These are phyloP conservation scores for Rhizopogon vinicolor DNA, from an alignment of 768 basidiomycete genomes.

Conservation along the genomic window DNA sequence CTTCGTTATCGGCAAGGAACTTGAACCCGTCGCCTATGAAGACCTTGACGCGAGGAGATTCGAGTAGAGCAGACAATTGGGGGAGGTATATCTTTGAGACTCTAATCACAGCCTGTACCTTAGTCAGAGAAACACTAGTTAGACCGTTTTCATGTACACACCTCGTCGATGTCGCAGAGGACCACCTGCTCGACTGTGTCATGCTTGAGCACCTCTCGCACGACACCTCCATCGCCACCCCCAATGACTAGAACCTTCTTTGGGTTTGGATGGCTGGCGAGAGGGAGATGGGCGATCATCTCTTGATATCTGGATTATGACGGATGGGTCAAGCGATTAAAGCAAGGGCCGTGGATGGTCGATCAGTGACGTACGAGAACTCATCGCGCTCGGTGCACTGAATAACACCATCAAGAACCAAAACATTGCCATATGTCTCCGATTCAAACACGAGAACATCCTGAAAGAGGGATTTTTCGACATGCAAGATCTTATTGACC, in stretches of 20 bases:
- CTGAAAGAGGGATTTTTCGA: constrained; percentile 91
- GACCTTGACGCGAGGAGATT: constrained; percentile 77
- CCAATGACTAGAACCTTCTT: constrained; percentile 96
- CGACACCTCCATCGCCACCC: constrained; percentile 97
- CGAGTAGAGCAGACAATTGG: constrained; percentile 84
- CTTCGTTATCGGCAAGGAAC: constrained; percentile 84
- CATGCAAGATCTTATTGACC: constrained; percentile 92
- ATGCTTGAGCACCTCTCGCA: constrained; percentile 96
- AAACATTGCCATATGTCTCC: constrained; percentile 94
- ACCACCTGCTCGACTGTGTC: constrained; percentile 86
- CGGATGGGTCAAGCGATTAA: not conserved
- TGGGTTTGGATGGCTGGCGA: constrained; percentile 94
- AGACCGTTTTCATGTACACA: constrained; percentile 20
- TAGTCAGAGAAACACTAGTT: not conserved
- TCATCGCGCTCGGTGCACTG: constrained; percentile 98
- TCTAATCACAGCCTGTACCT: constrained; percentile 77
- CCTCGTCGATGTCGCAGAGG: constrained; percentile 97
- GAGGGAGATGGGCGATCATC: constrained; percentile 98
- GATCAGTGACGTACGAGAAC: constrained; percentile 71
- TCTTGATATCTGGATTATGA: constrained; percentile 79
- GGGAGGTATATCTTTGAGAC: constrained; percentile 93
- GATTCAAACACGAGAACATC: constrained; percentile 97
- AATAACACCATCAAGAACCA: constrained; percentile 92
- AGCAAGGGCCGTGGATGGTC: not conserved
- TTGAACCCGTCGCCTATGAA: constrained; percentile 95